These are phyloP conservation scores for Yamadazyma olivae DNA, from an alignment of 805 yeast species.

Conservation along the genomic window DNA sequence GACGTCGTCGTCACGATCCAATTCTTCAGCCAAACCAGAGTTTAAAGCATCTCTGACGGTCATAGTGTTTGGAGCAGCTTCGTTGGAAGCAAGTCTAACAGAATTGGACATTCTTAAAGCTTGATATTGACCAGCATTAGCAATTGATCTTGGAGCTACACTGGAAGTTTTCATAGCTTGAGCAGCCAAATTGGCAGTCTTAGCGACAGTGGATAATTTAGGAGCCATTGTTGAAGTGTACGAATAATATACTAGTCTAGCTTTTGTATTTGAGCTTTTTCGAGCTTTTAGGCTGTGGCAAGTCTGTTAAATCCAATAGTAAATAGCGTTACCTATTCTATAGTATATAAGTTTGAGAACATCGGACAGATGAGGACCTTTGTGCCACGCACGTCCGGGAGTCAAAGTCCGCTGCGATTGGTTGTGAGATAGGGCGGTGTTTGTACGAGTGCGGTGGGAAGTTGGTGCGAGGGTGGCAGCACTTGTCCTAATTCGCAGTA, in stretches of 20 bases:
- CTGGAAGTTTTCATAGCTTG: slow-evolving; percentile 27
- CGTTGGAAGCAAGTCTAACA: slow-evolving; percentile 42
- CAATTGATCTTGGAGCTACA: slow-evolving; percentile 15
- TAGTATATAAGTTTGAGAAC: too few species aligned
- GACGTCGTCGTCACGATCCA: slow-evolving; percentile 92
- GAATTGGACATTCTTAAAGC: slow-evolving; percentile 30
- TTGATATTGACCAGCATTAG: slow-evolving; percentile 31
- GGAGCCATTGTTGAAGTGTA: slow-evolving; percentile 7
- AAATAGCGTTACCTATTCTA: too few species aligned
- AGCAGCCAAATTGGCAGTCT: slow-evolving; percentile 42
- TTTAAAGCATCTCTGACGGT: slow-evolving; percentile 98
- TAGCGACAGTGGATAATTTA: slow-evolving; percentile 26
- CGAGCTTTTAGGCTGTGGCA: too few species aligned
- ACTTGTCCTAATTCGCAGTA: too few species aligned
- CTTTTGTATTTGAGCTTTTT: slow-evolving; percentile 4
- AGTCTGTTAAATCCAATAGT: too few species aligned
- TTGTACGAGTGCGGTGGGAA: too few species aligned
- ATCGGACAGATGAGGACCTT: slow-evolving; percentile 10
- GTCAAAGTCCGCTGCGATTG: too few species aligned
- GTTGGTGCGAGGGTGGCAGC: too few species aligned
- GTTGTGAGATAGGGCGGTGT: too few species aligned
- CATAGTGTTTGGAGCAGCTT: slow-evolving; percentile 57
- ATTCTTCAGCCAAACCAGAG: slow-evolving; percentile 93
- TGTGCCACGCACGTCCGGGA: too few species aligned
- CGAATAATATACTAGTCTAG: too few species aligned